Conservation (phyloP, 352 stramenopile species). For the Phytopythium chamaehyphon region DNA sequence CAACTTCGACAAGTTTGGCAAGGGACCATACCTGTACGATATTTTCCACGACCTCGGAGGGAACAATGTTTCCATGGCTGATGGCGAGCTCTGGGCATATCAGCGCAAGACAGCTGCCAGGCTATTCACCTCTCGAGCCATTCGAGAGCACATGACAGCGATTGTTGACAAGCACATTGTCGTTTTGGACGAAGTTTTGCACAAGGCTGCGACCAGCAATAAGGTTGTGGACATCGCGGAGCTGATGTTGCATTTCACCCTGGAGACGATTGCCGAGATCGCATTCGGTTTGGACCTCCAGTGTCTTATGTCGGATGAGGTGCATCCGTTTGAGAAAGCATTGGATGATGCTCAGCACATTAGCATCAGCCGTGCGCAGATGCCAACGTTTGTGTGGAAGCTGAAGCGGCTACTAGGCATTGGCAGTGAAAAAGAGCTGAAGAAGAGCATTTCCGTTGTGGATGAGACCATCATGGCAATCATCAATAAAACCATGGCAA, state of each 20-base stretch:
- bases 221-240: conserved; percentile 19
- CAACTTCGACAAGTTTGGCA: conserved; percentile 47
- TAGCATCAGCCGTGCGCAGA: conserved; percentile 7
- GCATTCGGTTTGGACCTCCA: conserved; percentile 29
- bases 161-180: conserved; percentile 32
- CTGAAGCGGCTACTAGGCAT: conserved; percentile 28
- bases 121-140: conserved; percentile 63
- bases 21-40: conserved; percentile 35
- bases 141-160: conserved; percentile 35
- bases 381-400: conserved; percentile 29
- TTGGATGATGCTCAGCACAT: conserved; percentile 26
- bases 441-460: conserved; percentile 27
- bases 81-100: conserved; percentile 51
- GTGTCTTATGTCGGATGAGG: conserved; percentile 13
- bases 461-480: conserved; percentile 20
- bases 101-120: conserved; percentile 81
- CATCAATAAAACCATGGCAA: not conserved
- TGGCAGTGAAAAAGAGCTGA: conserved; percentile 18
- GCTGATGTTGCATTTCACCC: conserved; percentile 19
- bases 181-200: conserved; percentile 22
- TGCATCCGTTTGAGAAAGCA: conserved; percentile 26
- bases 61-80: conserved; percentile 57
- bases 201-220: not conserved
- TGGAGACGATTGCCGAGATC: conserved; percentile 31
- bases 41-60: conserved; percentile 48